phyloP scores from a whole-genome alignment of 768 basidiomycete species.

The Tricholoma furcatifolium region DNA sequence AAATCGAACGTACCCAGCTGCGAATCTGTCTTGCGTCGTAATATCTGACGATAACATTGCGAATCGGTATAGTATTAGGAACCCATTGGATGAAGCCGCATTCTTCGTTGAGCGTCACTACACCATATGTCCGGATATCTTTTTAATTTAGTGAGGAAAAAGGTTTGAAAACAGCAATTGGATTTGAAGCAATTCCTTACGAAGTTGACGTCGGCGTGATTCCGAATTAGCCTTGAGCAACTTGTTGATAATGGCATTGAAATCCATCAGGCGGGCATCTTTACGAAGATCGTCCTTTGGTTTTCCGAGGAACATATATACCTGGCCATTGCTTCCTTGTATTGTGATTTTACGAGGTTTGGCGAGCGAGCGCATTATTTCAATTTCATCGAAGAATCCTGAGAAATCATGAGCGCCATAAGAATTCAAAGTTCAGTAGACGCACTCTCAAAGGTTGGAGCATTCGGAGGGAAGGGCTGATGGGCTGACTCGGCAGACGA shows the following conservation, averaged over 20 bases:
- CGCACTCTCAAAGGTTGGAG: slow-evolving; percentile 77
- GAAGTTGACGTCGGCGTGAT: slow-evolving; percentile 84
- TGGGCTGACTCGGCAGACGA: slow-evolving; percentile 60
- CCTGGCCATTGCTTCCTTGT: slow-evolving; percentile 75
- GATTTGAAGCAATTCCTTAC: slow-evolving; percentile 44
- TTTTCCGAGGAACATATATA: slow-evolving; percentile 92
- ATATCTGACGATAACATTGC: slow-evolving; percentile 65
- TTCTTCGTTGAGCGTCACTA: slow-evolving; percentile 96
- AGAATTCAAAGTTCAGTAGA: not conserved
- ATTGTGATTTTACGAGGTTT: slow-evolving; percentile 91
- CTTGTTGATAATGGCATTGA: slow-evolving; percentile 97
- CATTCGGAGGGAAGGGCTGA: slow-evolving; percentile 76
- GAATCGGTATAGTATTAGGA: slow-evolving; percentile 82
- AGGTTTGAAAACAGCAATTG: not conserved
- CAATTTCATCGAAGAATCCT: slow-evolving; percentile 84
- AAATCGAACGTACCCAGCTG: slow-evolving; percentile 35
- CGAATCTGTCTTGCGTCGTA: slow-evolving; percentile 53
- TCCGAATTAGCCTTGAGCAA: slow-evolving; percentile 92
- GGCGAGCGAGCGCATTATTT: slow-evolving; percentile 89
- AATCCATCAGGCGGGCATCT: slow-evolving; percentile 97
- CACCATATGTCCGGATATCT: slow-evolving; percentile 98
- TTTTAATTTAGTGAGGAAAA: too few relatives aligned
- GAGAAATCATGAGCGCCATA: not conserved
- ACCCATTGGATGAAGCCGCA: slow-evolving; percentile 99
- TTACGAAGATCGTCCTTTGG: slow-evolving; percentile 97